Evolutionary conservation across 345 rosid genomes (phyloP), one percentile per base, ranked within the genome.

Genomic region (Acer saccharum): DNA sequence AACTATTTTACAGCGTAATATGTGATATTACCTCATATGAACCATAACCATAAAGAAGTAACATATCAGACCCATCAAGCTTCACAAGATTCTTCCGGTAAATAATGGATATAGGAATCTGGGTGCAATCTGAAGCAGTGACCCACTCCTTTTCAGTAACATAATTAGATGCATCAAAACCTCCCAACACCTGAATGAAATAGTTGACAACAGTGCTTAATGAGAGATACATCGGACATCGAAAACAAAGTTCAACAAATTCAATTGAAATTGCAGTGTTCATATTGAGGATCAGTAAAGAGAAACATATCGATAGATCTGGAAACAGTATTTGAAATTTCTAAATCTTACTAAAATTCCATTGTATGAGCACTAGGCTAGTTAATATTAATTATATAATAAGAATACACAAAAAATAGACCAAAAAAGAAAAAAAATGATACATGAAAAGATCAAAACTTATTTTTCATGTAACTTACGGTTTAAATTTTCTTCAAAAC

Each of bases 101-200:
- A 75, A 89, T 95, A 82, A 92, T 81, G 52, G 98, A 93, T 76
- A 95, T 78, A 74, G 98, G 99, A 86, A 95, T 85, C 83, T 87
- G 84, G 62, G 91, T 92, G 77, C 97, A 97, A 79, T 93, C 99
- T 41, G 90, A 82, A 76, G 97, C 99, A 72, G 83, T 83, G 48
- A 93, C 94, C 98, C 97, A 93, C 86, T 95, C 89, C 71, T 98
- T 92, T 83, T 93, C 92, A 21, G 92, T 92, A 67, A 88, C 77
- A 82, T 95, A 95, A 70, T 90, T 89, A 41, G 93, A 92, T 66
- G 94, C 72, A 86, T 95, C 92, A 80, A 95, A 95, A 69, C 90
- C 96, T 84, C 99, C 99, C 84, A 95, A 83, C 41, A 95, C 91
- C 98, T 95, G 88, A 68, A 75, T 17, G 71, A 72, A n/a, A 68